Evolutionary conservation across 352 stramenopile species (phyloP).

Genomic region (Pythium graminicola): DNA sequence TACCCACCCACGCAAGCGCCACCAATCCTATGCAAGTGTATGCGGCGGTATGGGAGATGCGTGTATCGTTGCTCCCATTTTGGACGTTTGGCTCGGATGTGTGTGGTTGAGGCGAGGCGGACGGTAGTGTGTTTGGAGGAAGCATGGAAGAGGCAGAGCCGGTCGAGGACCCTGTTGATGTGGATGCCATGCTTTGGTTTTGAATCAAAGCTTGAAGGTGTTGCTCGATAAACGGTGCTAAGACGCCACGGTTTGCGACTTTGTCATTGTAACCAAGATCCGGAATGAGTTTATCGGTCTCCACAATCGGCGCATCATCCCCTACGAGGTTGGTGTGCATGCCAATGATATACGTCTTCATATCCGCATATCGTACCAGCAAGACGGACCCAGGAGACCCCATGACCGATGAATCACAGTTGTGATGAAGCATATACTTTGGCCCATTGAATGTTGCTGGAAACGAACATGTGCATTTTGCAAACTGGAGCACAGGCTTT

Average conservation of each 20-base stretch:
- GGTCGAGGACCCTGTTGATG: too few relatives aligned
- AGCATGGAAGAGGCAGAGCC: too few relatives aligned
- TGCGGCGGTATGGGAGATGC: too few relatives aligned
- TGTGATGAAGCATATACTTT: conserved; percentile 48
- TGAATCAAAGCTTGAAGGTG: conserved; percentile 39
- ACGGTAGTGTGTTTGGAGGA: too few relatives aligned
- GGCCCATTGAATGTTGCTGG: conserved; percentile 32
- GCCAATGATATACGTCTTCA: conserved; percentile 59
- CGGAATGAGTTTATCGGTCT: conserved; percentile 7
- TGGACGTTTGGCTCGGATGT: too few relatives aligned
- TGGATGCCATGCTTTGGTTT: too few relatives aligned
- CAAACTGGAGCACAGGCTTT: conserved; percentile 27
- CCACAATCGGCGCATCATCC: background rate
- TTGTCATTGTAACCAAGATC: conserved; percentile 25
- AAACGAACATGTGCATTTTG: conserved; percentile 46
- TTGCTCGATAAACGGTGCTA: conserved; percentile 44
- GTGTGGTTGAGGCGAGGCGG: too few relatives aligned
- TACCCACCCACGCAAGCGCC: too few relatives aligned
- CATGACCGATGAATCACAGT: conserved; percentile 47
- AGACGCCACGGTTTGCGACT: conserved; percentile 42
- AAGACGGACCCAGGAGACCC: conserved; percentile 46
- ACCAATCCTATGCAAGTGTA: too few relatives aligned
- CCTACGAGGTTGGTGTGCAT: conserved; percentile 46
- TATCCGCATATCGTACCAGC: conserved; percentile 45
- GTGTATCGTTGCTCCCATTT: too few relatives aligned